Base-by-base conservation (phyloP, 768 basidiomycete species). In the Wakefieldia striispora region DNA sequence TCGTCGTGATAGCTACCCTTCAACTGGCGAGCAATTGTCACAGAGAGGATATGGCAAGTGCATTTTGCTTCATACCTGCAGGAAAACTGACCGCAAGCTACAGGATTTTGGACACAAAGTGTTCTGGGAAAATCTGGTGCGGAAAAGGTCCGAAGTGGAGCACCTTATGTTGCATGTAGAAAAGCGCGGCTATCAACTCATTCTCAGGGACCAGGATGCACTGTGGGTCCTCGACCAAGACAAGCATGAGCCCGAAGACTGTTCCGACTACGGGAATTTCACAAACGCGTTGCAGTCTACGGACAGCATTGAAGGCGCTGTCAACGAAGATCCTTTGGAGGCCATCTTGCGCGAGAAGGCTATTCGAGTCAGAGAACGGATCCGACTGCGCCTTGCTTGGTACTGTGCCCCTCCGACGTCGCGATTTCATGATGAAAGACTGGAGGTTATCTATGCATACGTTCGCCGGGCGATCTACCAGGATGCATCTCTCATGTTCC, bases 71-170 rank as follows among this genome's bases (percentile, higher is more conserved):
- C 33, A 13, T 33, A 10, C 16, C 31, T 8, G 7, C 12, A 11
- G n/a, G 21, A 19, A 16, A 39, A 20, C 19, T 45, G 13, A 47
- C 24, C 7, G 26, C 40, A 33, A 35, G 39, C n/a, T 17, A 33
- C 34, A 73, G 70, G 72, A 74, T 50, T 71, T 73, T 47, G 72
- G 72, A 17, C 72, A 73, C 45, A 70, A 67, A 53, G 56, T 59
- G 2, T 74, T 65, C 51, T 70, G 70, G 69, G 64, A 67, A 34
- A 56, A 36, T 48, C 66, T 73, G 10, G 55, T 70, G 46, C 63
- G 62, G 37, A 63, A 68, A 47, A 62, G 63, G 31, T 43, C 54
- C 36, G 66, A 68, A 47, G 54, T 68, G 27, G 70, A 73, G 34
- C 38, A 38, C 31, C 56, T 70, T 23, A 56, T 73, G 36, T 40